A percentile compares a stretch with the other conserved stretches of the same genome.
These are phyloP conservation scores for Gossypium gossypioides DNA, from an alignment of 441 rosid species.

Conservation along the genomic window DNA sequence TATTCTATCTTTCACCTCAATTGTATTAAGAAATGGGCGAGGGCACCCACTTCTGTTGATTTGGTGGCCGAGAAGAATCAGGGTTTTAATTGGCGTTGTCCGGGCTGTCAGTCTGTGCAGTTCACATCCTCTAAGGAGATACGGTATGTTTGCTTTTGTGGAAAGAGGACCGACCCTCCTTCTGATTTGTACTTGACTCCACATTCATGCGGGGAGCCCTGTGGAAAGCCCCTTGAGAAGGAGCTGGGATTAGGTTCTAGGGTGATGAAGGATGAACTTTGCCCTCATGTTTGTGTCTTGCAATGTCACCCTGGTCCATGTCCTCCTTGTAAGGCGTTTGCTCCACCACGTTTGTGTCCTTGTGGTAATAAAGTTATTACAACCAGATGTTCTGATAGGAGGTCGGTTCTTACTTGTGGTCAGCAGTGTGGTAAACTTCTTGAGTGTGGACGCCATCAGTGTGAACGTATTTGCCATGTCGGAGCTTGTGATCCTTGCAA, in stretches of 20 bases:
- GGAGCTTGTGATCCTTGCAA: slow-evolving; percentile 84
- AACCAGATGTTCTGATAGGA: slow-evolving; percentile 84
- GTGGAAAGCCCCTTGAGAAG: slow-evolving; percentile 88
- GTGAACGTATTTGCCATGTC: slow-evolving; percentile 64
- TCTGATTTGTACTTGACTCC: slow-evolving; percentile 94
- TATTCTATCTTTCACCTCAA: slow-evolving; percentile 83
- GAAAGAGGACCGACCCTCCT: slow-evolving; percentile 79
- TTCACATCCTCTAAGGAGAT: slow-evolving; percentile 68
- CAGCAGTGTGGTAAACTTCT: slow-evolving; percentile 73
- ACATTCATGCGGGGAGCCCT: slow-evolving; percentile 95
- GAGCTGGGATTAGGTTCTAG: slow-evolving; percentile 25
- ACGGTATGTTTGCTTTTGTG: slow-evolving; percentile 73
- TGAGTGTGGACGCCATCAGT: slow-evolving; percentile 65
- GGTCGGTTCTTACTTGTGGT: slow-evolving; percentile 68
- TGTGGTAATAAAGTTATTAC: slow-evolving; percentile 80
- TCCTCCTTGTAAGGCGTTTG: slow-evolving; percentile 95
- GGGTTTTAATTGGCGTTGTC: slow-evolving; percentile 96
- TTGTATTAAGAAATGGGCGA: slow-evolving; percentile 95
- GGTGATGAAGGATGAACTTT: slow-evolving; percentile 46
- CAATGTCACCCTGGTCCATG: slow-evolving; percentile 99
- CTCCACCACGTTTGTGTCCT: slow-evolving; percentile 77
- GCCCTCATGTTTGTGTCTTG: slow-evolving; percentile 91
- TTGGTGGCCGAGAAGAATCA: slow-evolving; percentile 67
- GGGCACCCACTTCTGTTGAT: slow-evolving; percentile 84
- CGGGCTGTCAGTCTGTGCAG: slow-evolving; percentile 92